These are phyloP conservation scores for Chimonanthus praecox DNA, from an alignment of 164 flowering plant species.

Conservation along the genomic window DNA sequence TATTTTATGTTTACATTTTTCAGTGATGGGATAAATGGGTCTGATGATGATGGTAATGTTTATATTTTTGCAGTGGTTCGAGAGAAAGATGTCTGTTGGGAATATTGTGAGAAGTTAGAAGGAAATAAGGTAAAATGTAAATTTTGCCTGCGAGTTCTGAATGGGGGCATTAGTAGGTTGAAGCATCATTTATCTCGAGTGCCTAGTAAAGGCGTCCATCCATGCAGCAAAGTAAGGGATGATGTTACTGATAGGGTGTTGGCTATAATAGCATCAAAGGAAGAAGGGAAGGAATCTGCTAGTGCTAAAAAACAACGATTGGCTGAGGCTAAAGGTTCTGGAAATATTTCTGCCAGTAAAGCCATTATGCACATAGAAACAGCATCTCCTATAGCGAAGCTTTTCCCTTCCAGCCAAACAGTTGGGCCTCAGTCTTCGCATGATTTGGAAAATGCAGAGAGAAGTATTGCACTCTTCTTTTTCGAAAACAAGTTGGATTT, in stretches of 20 bases:
- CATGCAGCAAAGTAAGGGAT: constrained; percentile 89
- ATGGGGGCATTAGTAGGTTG: constrained; percentile 92
- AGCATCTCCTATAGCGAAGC: constrained; percentile 32
- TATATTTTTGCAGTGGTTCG: constrained; percentile 63
- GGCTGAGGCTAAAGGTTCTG: constrained; percentile 41
- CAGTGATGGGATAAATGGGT: constrained; percentile 5
- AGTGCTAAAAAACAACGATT: constrained; percentile 43
- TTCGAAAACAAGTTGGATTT: constrained; percentile 85
- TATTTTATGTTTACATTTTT: constrained; percentile 22
- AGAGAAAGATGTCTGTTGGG: constrained; percentile 94
- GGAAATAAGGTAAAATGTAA: constrained; percentile 90
- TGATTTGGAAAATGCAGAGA: constrained; percentile 75
- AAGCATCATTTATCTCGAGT: constrained; percentile 89
- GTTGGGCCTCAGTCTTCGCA: constrained; percentile 24
- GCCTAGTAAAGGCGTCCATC: constrained; percentile 92
- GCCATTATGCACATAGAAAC: constrained; percentile 30
- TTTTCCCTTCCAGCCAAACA: constrained; percentile 34
- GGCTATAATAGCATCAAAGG: constrained; percentile 58
- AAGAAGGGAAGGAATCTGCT: constrained; percentile 56
- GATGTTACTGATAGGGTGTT: constrained; percentile 78
- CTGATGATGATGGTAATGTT: background rate
- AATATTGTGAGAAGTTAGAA: constrained; percentile 85
- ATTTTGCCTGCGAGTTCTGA: constrained; percentile 66
- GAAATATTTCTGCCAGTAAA: constrained; percentile 30
- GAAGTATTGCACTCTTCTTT: constrained; percentile 80